These are phyloP conservation scores for Annona cherimola DNA, from an alignment of 164 flowering plant species.

Conservation along the genomic window DNA sequence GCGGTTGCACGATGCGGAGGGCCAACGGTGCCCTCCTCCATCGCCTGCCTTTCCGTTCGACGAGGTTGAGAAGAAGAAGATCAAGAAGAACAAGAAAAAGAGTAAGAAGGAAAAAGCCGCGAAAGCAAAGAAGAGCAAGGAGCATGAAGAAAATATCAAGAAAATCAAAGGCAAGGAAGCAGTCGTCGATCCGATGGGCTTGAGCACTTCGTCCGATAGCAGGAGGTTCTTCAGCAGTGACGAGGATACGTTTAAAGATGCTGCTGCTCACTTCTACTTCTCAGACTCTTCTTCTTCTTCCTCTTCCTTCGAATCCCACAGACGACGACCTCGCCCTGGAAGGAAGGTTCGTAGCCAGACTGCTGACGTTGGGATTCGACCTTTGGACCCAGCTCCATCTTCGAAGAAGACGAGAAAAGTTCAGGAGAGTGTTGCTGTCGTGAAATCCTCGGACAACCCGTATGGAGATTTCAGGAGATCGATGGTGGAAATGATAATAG, in stretches of 20 bases:
- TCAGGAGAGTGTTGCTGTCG: constrained; percentile 56
- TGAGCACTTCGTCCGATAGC: constrained; percentile 16
- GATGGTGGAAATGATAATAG: constrained; percentile 82
- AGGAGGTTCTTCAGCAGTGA: constrained; percentile 46
- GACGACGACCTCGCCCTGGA: constrained; percentile 14
- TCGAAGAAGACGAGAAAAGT: constrained; percentile 16
- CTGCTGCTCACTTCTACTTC: constrained; percentile 45
- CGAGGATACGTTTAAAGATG: constrained; percentile 36
- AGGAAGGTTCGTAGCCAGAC: constrained; percentile 7
- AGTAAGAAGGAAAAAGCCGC: neutral
- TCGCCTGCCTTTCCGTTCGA: constrained; percentile 32
- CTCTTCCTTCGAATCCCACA: constrained; percentile 15
- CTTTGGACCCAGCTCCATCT: neutral
- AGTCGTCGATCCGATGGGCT: neutral
- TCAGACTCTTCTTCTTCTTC: constrained; percentile 44
- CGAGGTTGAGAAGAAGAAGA: neutral
- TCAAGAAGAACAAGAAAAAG: neutral
- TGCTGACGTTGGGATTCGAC: constrained; percentile 15
- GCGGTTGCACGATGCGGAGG: constrained; percentile 14
- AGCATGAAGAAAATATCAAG: constrained; percentile 7
- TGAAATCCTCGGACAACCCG: constrained; percentile 66
- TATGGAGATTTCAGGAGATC: constrained; percentile 58
- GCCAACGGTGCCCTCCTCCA: constrained; percentile 37
- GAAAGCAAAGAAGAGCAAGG: constrained; percentile 1
- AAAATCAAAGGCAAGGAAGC: neutral